phyloP scores from a whole-genome alignment of 2,329 filamentous ascomycete species.

The Pestalotiopsis sp. region DNA sequence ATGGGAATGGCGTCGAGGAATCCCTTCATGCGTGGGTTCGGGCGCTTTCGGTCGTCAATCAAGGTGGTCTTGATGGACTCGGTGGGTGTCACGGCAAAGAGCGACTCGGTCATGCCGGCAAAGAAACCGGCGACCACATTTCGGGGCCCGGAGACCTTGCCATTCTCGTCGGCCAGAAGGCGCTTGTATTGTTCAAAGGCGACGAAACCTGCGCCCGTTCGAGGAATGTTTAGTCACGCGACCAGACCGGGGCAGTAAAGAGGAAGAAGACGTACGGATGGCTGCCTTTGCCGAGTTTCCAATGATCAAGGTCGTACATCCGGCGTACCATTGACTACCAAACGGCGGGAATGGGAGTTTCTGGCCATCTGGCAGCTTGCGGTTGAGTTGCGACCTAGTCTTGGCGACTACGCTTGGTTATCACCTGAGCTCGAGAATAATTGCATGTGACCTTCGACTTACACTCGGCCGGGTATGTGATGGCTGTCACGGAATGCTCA shows the following conservation, averaged over 20 bases:
- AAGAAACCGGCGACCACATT: conserved; percentile 94
- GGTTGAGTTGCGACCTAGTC: conserved; percentile 91
- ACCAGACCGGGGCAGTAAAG: background rate
- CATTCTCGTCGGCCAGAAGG: conserved; percentile 77
- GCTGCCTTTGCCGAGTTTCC: conserved; percentile 96
- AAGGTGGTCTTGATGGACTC: conserved; percentile 98
- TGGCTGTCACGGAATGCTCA: conserved; percentile 46
- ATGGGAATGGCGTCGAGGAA: conserved; percentile 88
- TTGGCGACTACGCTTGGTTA: conserved; percentile 69
- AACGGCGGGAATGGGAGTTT: conserved; percentile 96
- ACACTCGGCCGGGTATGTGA: conserved; percentile 81
- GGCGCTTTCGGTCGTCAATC: conserved; percentile 91
- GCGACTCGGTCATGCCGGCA: conserved; percentile 89
- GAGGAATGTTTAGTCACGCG: conserved; percentile 8
- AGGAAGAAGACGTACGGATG: conserved; percentile 64
- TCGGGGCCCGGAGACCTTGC: conserved; percentile 84
- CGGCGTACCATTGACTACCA: conserved; percentile 93
- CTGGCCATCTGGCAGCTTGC: conserved; percentile 73
- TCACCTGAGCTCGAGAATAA: background rate
- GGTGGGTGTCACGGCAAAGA: conserved; percentile 92
- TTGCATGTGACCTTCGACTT: conserved; percentile 24
- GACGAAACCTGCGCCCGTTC: conserved; percentile 67
- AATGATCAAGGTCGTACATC: conserved; percentile 94
- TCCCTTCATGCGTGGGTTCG: conserved; percentile 83
- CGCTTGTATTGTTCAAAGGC: conserved; percentile 94